Percentiles rank a stretch among this genome's conserved stretches.
Evolutionary conservation across 768 basidiomycete species (phyloP).

Genomic region (Pleurotus sapidus): DNA sequence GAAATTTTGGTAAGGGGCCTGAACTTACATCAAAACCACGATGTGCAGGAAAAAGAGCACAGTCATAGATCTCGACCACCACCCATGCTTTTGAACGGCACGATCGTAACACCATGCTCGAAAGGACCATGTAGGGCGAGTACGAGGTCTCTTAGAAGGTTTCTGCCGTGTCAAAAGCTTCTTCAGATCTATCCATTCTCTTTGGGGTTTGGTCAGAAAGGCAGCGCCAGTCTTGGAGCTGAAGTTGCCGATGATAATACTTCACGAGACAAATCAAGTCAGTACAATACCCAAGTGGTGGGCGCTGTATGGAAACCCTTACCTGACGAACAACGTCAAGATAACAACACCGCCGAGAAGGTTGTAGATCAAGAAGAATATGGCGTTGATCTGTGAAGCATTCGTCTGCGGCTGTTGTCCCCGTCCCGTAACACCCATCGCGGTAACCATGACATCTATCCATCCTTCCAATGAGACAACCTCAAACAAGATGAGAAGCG

Average conservation of each 20-base stretch:
- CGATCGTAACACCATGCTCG: constrained; percentile 90
- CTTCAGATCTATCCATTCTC: constrained; percentile 92
- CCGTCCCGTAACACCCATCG: constrained; percentile 71
- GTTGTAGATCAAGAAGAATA: constrained; percentile 92
- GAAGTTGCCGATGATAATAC: constrained; percentile 96
- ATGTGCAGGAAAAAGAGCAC: constrained; percentile 80
- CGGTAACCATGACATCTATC: constrained; percentile 88
- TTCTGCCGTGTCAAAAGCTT: constrained; percentile 84
- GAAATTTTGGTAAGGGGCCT: neutral
- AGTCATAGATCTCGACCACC: constrained; percentile 85
- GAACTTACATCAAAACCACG: constrained; percentile 71
- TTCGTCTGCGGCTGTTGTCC: constrained; percentile 72
- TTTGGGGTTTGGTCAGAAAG: constrained; percentile 79
- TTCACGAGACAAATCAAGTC: constrained; percentile 26
- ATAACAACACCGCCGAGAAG: constrained; percentile 88
- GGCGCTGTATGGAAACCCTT: constrained; percentile 16
- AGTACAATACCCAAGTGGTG: constrained; percentile 6
- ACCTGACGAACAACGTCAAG: constrained; percentile 90
- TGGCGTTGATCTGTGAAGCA: constrained; percentile 75
- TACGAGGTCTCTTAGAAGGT: constrained; percentile 79
- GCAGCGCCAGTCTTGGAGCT: constrained; percentile 83
- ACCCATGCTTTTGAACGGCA: constrained; percentile 89
- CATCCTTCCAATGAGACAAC: constrained; percentile 96
- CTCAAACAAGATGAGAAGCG: constrained; percentile 91
- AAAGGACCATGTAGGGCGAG: constrained; percentile 48